Evolutionary conservation across 495 filamentous ascomycete species (phyloP), one percentile per base, ranked within the genome.

Genomic region (Xylaria palmicola): DNA sequence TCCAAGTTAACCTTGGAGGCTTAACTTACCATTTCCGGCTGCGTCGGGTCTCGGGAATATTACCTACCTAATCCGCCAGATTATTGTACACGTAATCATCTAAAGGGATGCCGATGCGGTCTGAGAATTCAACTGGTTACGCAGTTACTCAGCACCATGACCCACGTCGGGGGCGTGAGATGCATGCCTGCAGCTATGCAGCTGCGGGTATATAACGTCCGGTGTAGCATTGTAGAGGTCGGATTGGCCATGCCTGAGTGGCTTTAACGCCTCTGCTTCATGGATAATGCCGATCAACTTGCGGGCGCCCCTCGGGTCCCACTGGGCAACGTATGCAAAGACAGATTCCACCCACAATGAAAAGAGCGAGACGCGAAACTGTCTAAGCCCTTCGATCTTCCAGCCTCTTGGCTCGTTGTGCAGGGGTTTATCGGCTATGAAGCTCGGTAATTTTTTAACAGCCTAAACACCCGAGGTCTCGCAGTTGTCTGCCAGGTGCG

Each of bases 381-480:
- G n/a, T n/a, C n/a, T n/a, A n/a, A n/a, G n/a, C n/a, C n/a, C n/a
- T n/a, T n/a, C n/a, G n/a, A n/a, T n/a, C n/a, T n/a, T n/a, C n/a
- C n/a, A n/a, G n/a, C n/a, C n/a, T n/a, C n/a, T n/a, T n/a, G n/a
- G n/a, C n/a, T n/a, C 17, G 45, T 17, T 30, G 15, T 32, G 32
- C 10, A 15, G 17, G 30, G 48, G 48, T 4, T 39, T 44, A 34
- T 32, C 53, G 53, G 53, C 34, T 56, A 34, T 56, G 26, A 44
- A 32, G 15, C 53, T 44, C 53, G 53, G 53, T 44, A 56, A 40
- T 56, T 22, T 6, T 41, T 20, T n/a, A 32, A 56, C 37, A 56
- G 53, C 37, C 53, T 56, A 56, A 56, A 56, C 24, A 39, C 6
- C 19, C n/a, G n/a, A n/a, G n/a, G n/a, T n/a, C n/a, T n/a, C n/a